phyloP scores from a whole-genome alignment of 345 rosid species.

The Eucalyptus fibrosa region DNA sequence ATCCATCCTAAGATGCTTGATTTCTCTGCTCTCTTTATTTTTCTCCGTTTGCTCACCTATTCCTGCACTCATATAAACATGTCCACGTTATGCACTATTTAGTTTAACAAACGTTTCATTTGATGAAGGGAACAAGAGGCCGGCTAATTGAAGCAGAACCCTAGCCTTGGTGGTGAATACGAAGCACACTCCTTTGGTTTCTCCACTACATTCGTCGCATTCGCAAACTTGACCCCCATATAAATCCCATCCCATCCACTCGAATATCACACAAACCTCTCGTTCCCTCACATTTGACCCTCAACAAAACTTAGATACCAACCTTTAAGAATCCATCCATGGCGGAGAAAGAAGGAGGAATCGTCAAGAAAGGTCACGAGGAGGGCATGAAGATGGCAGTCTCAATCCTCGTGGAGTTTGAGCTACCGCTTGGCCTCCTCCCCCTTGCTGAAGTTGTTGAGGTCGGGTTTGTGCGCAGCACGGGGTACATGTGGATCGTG shows the following conservation, averaged over 20 bases:
- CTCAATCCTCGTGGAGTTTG: slow-evolving; percentile 23
- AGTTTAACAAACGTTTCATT: background rate
- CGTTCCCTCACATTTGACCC: background rate
- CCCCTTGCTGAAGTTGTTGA: slow-evolving; percentile 39
- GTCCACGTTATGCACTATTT: background rate
- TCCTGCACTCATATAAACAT: background rate
- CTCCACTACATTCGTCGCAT: slow-evolving; percentile 3
- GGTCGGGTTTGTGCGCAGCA: slow-evolving; percentile 34
- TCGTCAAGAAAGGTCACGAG: slow-evolving; percentile 20
- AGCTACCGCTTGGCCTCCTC: slow-evolving; percentile 39
- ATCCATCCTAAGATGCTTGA: background rate
- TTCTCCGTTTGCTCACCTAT: background rate
- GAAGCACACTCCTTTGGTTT: slow-evolving; percentile 15
- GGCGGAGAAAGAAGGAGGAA: slow-evolving; percentile 40
- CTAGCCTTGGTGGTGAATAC: background rate
- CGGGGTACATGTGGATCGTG: slow-evolving; percentile 46
- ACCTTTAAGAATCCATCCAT: background rate
- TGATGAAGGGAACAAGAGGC: background rate
- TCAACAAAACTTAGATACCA: background rate
- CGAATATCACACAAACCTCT: background rate
- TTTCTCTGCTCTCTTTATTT: background rate
- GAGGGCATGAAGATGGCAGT: slow-evolving; percentile 19
- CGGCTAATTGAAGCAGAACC: background rate
- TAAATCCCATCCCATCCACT: background rate
- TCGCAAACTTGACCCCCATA: background rate